These are phyloP conservation scores for Leucosporidium scottii DNA, from an alignment of 768 basidiomycete genomes.

Conservation along the genomic window DNA sequence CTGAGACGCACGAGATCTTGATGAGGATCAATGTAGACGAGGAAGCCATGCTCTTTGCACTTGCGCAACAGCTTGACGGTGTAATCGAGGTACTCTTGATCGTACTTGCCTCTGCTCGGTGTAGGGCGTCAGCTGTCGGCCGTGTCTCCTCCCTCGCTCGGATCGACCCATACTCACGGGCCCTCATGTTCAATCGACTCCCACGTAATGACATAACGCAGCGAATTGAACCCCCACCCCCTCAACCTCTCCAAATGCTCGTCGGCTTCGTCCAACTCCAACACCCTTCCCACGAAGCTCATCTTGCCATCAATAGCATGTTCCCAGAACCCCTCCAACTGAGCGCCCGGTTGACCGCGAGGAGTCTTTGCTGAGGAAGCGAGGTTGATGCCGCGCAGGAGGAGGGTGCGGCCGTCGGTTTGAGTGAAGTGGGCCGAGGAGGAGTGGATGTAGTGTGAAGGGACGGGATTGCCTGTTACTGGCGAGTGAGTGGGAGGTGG, in stretches of 20 bases:
- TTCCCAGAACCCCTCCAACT: constrained; percentile 74
- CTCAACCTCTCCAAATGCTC: constrained; percentile 61
- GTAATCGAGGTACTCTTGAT: constrained; percentile 87
- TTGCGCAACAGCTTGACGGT: constrained; percentile 76
- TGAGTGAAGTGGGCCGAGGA: constrained; percentile 35
- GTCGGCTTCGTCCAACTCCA: constrained; percentile 60
- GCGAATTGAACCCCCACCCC: constrained; percentile 88
- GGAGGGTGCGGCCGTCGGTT: constrained; percentile 55
- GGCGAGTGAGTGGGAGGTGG: constrained; percentile 16
- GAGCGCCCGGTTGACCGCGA: constrained; percentile 57
- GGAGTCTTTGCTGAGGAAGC: constrained; percentile 85
- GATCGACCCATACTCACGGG: constrained; percentile 60
- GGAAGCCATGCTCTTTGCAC: constrained; percentile 86
- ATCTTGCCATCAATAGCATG: constrained; percentile 59
- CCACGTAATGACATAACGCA: constrained; percentile 83
- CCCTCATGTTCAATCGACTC: constrained; percentile 88
- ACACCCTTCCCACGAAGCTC: constrained; percentile 67
- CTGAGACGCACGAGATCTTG: constrained; percentile 72
- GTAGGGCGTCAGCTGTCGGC: not conserved
- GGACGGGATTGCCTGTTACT: constrained; percentile 16
- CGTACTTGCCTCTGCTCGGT: constrained; percentile 67
- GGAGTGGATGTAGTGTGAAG: constrained; percentile 32
- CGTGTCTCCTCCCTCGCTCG: not conserved
- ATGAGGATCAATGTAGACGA: constrained; percentile 89
- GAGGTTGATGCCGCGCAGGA: constrained; percentile 91